Evolutionary conservation across 2,329 filamentous ascomycete species (phyloP).

Genomic region (Akanthomyces uredinophilus): DNA sequence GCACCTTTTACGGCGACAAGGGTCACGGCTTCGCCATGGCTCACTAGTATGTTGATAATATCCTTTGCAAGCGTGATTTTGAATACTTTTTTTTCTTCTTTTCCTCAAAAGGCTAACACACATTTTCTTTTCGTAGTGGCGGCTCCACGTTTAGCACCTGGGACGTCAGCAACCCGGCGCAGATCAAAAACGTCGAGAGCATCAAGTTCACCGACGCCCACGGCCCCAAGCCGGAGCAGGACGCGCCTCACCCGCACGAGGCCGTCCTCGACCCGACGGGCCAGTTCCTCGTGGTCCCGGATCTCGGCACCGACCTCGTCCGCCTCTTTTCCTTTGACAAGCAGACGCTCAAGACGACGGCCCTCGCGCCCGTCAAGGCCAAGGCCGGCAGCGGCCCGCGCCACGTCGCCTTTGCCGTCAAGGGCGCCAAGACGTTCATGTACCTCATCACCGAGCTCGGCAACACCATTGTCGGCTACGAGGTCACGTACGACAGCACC

Average conservation of each 20-base stretch:
- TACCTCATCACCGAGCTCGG: conserved; percentile 58
- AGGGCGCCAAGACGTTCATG: conserved; percentile 43
- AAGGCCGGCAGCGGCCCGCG: conserved; percentile 57
- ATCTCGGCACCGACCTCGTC: conserved; percentile 60
- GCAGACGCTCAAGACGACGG: conserved; percentile 39
- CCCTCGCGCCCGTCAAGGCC: conserved; percentile 36
- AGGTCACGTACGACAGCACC: conserved; percentile 44
- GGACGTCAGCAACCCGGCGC: conserved; percentile 34
- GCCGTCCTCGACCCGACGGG: conserved; percentile 61
- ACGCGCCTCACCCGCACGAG: conserved; percentile 58
- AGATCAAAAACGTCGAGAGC: conserved; percentile 33
- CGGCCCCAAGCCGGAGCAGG: conserved; percentile 43
- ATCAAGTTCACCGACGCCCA: conserved; percentile 36
- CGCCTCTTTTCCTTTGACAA: conserved; percentile 46
- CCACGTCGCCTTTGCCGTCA: conserved; percentile 55
- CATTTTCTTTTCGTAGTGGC: conserved; percentile 24
- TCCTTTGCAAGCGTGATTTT: not conserved
- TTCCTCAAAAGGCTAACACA: not conserved
- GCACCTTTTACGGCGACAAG: conserved; percentile 37
- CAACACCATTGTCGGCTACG: conserved; percentile 52
- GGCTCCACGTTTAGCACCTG: conserved; percentile 41
- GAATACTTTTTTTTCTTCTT: not conserved
- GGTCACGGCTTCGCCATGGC: conserved; percentile 35
- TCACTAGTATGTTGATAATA: conserved; percentile 38
- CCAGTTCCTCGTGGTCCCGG: conserved; percentile 58